Conservation (phyloP, 805 yeast species). For the Metschnikowia drakensbergensis region DNA sequence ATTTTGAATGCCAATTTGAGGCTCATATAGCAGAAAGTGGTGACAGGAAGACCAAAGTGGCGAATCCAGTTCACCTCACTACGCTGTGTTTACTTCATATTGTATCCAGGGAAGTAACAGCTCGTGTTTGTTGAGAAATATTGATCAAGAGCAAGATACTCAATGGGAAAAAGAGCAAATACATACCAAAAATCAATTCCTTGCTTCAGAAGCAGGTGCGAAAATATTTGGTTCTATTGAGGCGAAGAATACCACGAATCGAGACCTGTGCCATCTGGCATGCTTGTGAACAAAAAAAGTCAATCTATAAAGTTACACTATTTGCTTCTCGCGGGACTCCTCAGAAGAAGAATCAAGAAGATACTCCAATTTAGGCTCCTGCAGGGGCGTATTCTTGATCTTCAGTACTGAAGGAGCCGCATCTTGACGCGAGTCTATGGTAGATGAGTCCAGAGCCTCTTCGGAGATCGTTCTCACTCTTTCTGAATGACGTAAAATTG, state of each 20-base stretch:
- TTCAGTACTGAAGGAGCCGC: background rate
- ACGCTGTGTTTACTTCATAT: too few relatives aligned
- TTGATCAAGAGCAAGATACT: too few relatives aligned
- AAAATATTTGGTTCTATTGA: background rate
- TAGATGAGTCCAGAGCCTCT: conserved; percentile 2
- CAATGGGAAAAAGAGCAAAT: too few relatives aligned
- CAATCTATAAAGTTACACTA: background rate
- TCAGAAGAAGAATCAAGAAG: background rate
- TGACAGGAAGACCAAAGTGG: background rate
- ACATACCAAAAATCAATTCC: too few relatives aligned
- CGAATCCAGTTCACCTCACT: too few relatives aligned
- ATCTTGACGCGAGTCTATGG: background rate
- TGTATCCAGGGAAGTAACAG: too few relatives aligned
- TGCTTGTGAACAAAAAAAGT: background rate
- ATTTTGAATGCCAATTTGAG: conserved; percentile 5
- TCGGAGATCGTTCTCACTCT: conserved; percentile 2
- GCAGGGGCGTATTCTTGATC: conserved; percentile 2
- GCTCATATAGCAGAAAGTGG: background rate
- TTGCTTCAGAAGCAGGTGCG: too few relatives aligned
- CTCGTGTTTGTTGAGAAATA: too few relatives aligned
- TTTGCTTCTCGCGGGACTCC: conserved; percentile 1
- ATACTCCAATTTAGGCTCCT: conserved; percentile 4
- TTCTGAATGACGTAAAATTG: background rate
- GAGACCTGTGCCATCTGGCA: background rate
- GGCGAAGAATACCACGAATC: background rate